Base-by-base conservation (phyloP, 306 rosid species). In the Amphicarpaea edgeworthii region DNA sequence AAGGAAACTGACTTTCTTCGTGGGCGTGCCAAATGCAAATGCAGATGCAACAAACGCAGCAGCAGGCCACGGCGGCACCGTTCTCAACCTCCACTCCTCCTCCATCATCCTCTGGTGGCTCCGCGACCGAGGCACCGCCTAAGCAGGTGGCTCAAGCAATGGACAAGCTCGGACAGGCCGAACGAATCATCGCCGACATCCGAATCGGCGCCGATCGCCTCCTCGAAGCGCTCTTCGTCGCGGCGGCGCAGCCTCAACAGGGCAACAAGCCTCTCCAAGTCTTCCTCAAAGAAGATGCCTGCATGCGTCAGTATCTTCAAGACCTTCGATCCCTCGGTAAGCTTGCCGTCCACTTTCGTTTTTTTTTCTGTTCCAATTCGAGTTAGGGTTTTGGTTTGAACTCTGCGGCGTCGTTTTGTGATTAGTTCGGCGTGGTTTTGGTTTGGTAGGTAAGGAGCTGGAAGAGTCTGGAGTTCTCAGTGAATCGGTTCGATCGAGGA, bases 141-240 rank as follows among this genome's bases (percentile, higher is more conserved):
- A 95, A 92, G 90, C 96, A 87, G 88, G 98, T 90, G 42, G 97
- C 97, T 19, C 82, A 74, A 19, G 96, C 98, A 24, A 90, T 94
- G 95, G 95, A 92, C 34, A 78, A 96, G 64, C 93, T 94, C n/a
- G 83, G 90, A 23, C 82, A 92, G 72, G 97, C 95, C 40, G 95
- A 89, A 9, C 90, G 98, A 26, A 88, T 90, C 59, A 90, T 92
- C 49, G 97, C 97, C 2, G 96, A 92, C 71, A 83, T 92, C 61
- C 83, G 97, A 81, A 89, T 94, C 46, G 97, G 98, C 46, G 97
- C 96, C 26, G 97, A 95, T 54, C 93, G 96, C 24, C 90, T 92
- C 43, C 92, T 95, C 5, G 97, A 95, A 80, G 96, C 98, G 16
- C 86, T 95, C 21, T 89, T 87, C 88, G 46, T 79, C 75, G 85